These are phyloP conservation scores for Hebeloma cylindrosporum DNA, from an alignment of 768 basidiomycete genomes.

Conservation along the genomic window DNA sequence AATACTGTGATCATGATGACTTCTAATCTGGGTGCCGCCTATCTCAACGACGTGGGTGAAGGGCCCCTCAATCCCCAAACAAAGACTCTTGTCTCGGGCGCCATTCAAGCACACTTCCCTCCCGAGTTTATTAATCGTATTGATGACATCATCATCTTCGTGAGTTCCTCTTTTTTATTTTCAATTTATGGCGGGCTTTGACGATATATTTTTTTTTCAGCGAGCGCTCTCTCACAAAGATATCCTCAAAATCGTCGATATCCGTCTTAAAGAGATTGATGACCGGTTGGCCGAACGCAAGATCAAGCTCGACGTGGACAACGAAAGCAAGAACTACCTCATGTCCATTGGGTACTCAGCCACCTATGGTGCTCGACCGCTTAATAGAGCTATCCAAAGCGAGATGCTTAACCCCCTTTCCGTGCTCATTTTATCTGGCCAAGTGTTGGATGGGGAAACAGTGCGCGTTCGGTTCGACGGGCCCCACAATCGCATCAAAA, in stretches of 20 bases:
- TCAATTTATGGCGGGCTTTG: conserved; percentile 52
- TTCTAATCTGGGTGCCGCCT: conserved; percentile 83
- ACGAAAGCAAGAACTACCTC: conserved; percentile 74
- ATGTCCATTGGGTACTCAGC: conserved; percentile 77
- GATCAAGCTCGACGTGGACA: conserved; percentile 76
- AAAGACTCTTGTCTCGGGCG: conserved; percentile 67
- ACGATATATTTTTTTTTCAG: no score
- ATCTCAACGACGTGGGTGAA: conserved; percentile 71
- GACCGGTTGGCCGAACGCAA: conserved; percentile 77
- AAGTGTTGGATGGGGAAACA: conserved; percentile 77
- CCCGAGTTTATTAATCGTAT: conserved; percentile 93
- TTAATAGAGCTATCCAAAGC: conserved; percentile 88
- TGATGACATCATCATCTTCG: conserved; percentile 83
- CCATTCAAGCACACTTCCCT: conserved; percentile 84
- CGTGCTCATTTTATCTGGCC: conserved; percentile 78
- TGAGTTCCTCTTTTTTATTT: conserved; percentile 29
- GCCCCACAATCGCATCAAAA: conserved; percentile 71
- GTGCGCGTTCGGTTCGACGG: conserved; percentile 79
- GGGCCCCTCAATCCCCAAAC: conserved; percentile 66
- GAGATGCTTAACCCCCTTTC: conserved; percentile 93
- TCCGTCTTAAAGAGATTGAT: conserved; percentile 85
- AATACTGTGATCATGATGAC: conserved; percentile 96
- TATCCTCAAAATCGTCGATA: conserved; percentile 83
- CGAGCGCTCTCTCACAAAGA: conserved; percentile 76
- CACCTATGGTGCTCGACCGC: conserved; percentile 87